Base-by-base conservation (phyloP, 768 basidiomycete species). In the Tulasnella sp. region DNA sequence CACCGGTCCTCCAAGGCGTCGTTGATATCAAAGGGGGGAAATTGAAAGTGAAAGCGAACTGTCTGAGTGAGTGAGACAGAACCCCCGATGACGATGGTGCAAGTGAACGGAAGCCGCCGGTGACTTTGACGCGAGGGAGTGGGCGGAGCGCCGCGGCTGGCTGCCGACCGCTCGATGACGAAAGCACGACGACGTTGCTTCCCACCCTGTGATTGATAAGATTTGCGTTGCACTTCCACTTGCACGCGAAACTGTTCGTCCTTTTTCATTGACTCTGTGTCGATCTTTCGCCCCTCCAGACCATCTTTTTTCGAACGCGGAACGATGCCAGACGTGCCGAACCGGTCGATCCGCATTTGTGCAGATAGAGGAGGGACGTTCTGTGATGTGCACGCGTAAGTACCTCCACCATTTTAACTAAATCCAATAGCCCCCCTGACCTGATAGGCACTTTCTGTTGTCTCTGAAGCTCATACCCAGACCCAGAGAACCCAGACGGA, bases 351-450 rank as follows among this genome's bases (percentile, higher is more conserved):
- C 80, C 90, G 92, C 77, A 95, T 96, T 82, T 95, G 94, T 83
- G 93, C 94, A 9, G 95, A 96, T 85, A 88, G 95, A 86, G 96
- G 96, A 48, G 96, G 96, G 6, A 98, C 96, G 0, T 97, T 96
- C 86, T 96, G 95, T 84, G 96, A 97, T 85, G 91, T 96, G 46
- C 91, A 95, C 85, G 94, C 94, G 90, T 93, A 83, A 82, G 91
- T 88, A 77, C 44, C 79, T 79, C 41, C 41, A 41, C 41, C 41
- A 41, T 41, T 9, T 9, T n/a, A 41, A 4, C 41, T 41, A 41
- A 41, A 41, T 41, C 41, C 41, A 9, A 74, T 48, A 14, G 24
- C 31, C 2, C 9, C 46, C 24, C n/a, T 60, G 20, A 58, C 82
- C 40, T 79, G 60, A 42, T 46, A 9, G 22, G 20, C 5, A 41